phyloP scores from a whole-genome alignment of 2,329 filamentous ascomycete genomes.

The Xylariaceae sp. region DNA sequence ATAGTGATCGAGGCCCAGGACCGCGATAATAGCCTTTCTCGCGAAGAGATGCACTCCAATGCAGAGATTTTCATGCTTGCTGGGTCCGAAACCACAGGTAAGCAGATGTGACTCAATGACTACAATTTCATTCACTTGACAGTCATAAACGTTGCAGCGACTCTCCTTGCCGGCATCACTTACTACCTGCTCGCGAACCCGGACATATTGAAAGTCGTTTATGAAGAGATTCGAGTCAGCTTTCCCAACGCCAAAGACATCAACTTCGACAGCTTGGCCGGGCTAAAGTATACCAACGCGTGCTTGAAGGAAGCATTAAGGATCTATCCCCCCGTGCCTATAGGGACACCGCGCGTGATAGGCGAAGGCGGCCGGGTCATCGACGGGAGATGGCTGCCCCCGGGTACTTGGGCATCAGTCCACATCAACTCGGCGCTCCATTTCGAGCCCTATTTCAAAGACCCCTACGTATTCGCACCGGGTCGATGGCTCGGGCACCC shows the following conservation, averaged over 20 bases:
- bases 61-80: constrained; percentile 18
- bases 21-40: constrained; percentile 5
- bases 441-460: constrained; percentile 9
- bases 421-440: constrained; percentile 11
- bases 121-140: too few species aligned
- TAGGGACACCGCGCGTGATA: constrained; percentile 8
- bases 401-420: constrained; percentile 11
- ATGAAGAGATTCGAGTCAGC: constrained; percentile 21
- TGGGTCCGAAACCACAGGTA: constrained; percentile 14
- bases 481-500: constrained; percentile 20
- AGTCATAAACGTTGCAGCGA: too few species aligned
- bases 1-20: constrained; percentile 6
- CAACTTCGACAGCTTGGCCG: constrained; percentile 9
- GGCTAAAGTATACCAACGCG: constrained; percentile 18
- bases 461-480: constrained; percentile 16
- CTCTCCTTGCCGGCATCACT: constrained; percentile 3
- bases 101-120: not conserved
- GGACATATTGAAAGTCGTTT: constrained; percentile 17
- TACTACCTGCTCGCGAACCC: constrained; percentile 17
- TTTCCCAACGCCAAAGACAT: constrained; percentile 25
- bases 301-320: constrained; percentile 15
- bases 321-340: constrained; percentile 12
- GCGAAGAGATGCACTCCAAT: constrained; percentile 14
- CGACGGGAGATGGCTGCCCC: constrained; percentile 10
- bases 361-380: constrained; percentile 8